These are phyloP conservation scores for Filosporella fistucella DNA, from an alignment of 495 filamentous ascomycete genomes.

Conservation along the genomic window DNA sequence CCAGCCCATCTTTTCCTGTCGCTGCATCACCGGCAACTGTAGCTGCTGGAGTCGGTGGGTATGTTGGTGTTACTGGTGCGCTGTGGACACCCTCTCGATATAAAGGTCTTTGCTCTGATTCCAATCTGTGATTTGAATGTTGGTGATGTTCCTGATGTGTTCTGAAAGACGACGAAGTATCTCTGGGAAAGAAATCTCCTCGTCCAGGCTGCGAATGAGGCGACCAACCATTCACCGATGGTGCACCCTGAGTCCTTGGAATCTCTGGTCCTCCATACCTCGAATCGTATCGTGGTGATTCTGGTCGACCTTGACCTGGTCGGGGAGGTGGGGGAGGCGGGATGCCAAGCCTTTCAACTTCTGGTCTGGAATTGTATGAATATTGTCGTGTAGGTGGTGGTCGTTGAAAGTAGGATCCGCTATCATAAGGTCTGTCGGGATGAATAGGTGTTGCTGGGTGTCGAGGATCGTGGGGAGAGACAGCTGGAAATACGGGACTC, in stretches of 20 bases:
- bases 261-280: conserved; percentile 7
- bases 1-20: conserved; percentile 47
- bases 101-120: conserved; percentile 13
- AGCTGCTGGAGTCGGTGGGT: conserved; percentile 35
- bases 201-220: conserved; percentile 18
- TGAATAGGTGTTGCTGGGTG: conserved; percentile 23
- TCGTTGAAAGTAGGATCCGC: conserved; percentile 34
- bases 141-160: conserved; percentile 13
- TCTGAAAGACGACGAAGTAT: conserved; percentile 25
- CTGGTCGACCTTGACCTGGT: conserved; percentile 10
- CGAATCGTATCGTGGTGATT: conserved; percentile 22
- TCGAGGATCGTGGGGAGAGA: conserved; percentile 40
- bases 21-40: conserved; percentile 34
- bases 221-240: conserved; percentile 15
- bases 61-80: conserved; percentile 22
- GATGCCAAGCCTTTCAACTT: conserved; percentile 21
- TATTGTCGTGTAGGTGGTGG: conserved; percentile 16
- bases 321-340: conserved; percentile 14
- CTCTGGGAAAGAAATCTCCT: conserved; percentile 17
- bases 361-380: conserved; percentile 26
- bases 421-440: conserved; percentile 30
- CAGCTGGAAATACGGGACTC: conserved; percentile 29
- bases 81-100: conserved; percentile 13
- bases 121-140: conserved; percentile 10
- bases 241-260: conserved; percentile 11